These are phyloP conservation scores for Globisporangium canariense DNA, from an alignment of 352 stramenopile genomes.

Conservation along the genomic window DNA sequence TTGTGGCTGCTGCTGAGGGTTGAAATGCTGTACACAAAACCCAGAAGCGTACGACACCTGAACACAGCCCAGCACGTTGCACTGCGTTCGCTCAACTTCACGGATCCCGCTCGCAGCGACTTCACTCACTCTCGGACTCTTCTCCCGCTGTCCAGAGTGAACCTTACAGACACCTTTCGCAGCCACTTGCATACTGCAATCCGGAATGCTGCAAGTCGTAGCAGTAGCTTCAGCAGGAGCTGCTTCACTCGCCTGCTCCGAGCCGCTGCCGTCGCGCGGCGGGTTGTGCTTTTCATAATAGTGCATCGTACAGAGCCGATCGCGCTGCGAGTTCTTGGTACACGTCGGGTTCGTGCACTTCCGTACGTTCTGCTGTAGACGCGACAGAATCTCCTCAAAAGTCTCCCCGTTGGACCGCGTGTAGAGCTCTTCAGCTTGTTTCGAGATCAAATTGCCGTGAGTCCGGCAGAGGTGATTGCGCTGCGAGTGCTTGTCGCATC, in stretches of 20 bases:
- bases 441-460: slow-evolving; percentile 75
- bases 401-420: slow-evolving; percentile 39
- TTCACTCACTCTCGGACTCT: slow-evolving; percentile 7
- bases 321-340: slow-evolving; percentile 84
- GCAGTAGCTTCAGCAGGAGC: not conserved
- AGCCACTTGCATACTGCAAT: slow-evolving; percentile 21
- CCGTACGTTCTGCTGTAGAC: slow-evolving; percentile 75
- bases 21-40: slow-evolving; percentile 49
- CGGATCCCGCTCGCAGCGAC: slow-evolving; percentile 22
- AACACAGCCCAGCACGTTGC: slow-evolving; percentile 29
- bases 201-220: slow-evolving; percentile 17
- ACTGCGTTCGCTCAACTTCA: slow-evolving; percentile 30
- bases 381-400: slow-evolving; percentile 66
- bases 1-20: slow-evolving; percentile 26
- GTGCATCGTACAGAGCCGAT: slow-evolving; percentile 80
- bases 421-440: slow-evolving; percentile 69
- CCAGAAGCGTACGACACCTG: slow-evolving; percentile 46
- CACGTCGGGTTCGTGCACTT: slow-evolving; percentile 74
- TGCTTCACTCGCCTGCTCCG: slow-evolving; percentile 3
- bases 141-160: slow-evolving; percentile 22
- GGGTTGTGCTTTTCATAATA: slow-evolving; percentile 74
- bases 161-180: slow-evolving; percentile 30
- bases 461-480: slow-evolving; percentile 83
- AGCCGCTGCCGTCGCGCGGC: slow-evolving; percentile 22
- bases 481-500: slow-evolving; percentile 83